These are phyloP conservation scores for Dicorynia guianensis DNA, from an alignment of 306 rosid species.

Conservation along the genomic window DNA sequence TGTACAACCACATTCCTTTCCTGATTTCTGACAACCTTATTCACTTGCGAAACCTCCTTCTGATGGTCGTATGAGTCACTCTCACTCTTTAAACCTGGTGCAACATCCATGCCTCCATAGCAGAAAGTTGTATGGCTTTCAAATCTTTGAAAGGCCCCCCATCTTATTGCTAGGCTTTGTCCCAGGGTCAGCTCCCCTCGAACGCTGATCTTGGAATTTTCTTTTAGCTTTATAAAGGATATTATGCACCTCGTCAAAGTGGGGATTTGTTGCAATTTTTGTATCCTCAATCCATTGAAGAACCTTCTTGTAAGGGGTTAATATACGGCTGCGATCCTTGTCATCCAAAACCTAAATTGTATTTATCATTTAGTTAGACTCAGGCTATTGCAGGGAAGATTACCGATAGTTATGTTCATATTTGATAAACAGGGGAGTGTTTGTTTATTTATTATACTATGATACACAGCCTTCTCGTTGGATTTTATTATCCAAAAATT, in stretches of 20 bases:
- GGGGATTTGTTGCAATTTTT: conserved; percentile 74
- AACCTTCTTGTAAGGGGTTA: conserved; percentile 82
- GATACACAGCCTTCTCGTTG: not conserved
- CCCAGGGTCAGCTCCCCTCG: conserved; percentile 42
- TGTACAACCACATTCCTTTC: not conserved
- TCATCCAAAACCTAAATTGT: conserved; percentile 71
- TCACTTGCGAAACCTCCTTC: conserved; percentile 3
- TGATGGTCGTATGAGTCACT: not conserved
- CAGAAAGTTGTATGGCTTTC: conserved; percentile 19
- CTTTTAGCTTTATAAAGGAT: conserved; percentile 64
- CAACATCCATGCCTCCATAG: not conserved
- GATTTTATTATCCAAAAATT: not conserved
- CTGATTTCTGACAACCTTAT: not conserved
- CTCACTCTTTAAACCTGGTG: not conserved
- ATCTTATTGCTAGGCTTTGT: conserved; percentile 31
- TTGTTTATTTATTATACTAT: not conserved
- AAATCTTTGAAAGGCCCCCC: conserved; percentile 45
- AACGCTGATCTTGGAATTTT: conserved; percentile 60
- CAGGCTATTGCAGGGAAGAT: not conserved
- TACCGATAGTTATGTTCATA: not conserved
- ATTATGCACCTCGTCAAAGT: conserved; percentile 72
- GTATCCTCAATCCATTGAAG: conserved; percentile 78
- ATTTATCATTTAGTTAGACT: conserved; percentile 16
- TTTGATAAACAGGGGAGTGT: too few species aligned
- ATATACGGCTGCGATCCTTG: conserved; percentile 62